Base-by-base conservation (phyloP, 345 rosid species). In the Rhodamnia argentea region DNA sequence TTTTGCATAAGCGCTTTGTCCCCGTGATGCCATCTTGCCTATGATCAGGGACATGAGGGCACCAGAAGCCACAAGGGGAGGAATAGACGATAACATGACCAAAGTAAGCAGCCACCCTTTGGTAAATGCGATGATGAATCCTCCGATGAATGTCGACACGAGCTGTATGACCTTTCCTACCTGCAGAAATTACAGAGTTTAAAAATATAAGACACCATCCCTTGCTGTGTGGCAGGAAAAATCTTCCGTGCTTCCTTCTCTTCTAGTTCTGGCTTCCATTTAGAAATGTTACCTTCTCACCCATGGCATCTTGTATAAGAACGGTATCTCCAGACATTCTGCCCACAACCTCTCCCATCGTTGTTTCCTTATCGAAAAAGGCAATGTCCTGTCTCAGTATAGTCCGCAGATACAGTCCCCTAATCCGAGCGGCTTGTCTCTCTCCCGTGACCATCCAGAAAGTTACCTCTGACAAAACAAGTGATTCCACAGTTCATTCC, bases 301-400 rank as follows among this genome's bases (percentile, higher is more conserved):
- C 99, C 98, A 96, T 96, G 59, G 99, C 99, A 27, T 96, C 98
- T 89, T 95, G 98, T 83, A 96, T 96, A 51, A 96, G 94, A 64
- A 94, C 99, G 4, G 98, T 96, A 90, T 96, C 99, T 42, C 99
- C 98, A 7, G 99, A 96, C 99, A 96, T 96, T 89, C 99, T 94
- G n/a, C 96, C 94, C 16, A 96, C 90, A 27, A 96, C 98, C 92
- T 96, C 99, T 24, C 99, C 98, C 0, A 98, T 94, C 87, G 92
- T 96, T 53, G 98, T 92, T 90, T 95, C 98, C 76, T 90, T 88
- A 50, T 96, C 99, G 76, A 96, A 96, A 89, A 95, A 96, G 24
- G 92, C 91, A 18, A 96, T 85, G 84, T 96, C 98, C 90, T 96
- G 99, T 87, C 98, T 91, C 89, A 96, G 84, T 76, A 96, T 94